These are phyloP conservation scores for Auriscalpium orientale DNA, from an alignment of 768 basidiomycete genomes.

Conservation along the genomic window DNA sequence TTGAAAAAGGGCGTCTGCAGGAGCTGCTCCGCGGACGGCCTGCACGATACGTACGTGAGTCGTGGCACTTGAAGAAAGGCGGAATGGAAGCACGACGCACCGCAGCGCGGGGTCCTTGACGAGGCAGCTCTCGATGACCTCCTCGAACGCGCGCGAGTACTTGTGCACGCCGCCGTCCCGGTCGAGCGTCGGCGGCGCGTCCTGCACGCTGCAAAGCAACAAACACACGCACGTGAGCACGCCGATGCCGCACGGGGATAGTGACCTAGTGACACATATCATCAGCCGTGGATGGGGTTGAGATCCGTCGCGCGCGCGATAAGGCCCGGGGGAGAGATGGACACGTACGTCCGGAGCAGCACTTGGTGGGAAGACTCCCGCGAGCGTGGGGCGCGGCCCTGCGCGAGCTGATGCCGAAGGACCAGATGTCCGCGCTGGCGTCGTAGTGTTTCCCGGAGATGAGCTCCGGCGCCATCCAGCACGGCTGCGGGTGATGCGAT, in stretches of 20 bases:
- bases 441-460: conserved; percentile 83
- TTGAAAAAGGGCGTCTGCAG: conserved; percentile 76
- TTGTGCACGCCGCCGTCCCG: conserved; percentile 62
- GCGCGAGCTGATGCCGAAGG: conserved; percentile 85
- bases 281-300: too few relatives aligned
- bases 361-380: conserved; percentile 68
- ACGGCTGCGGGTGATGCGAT: conserved; percentile 43
- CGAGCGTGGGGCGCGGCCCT: conserved; percentile 82
- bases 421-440: conserved; percentile 89
- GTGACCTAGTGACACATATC: too few relatives aligned
- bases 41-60: conserved; percentile 21
- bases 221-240: neutral
- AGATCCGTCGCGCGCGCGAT: neutral
- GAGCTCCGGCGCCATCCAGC: conserved; percentile 97
- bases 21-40: conserved; percentile 74
- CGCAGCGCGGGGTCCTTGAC: conserved; percentile 77
- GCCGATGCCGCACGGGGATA: too few relatives aligned
- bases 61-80: neutral
- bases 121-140: conserved; percentile 76
- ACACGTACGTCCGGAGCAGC: conserved; percentile 60
- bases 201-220: conserved; percentile 64
- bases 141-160: conserved; percentile 77
- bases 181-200: conserved; percentile 71
- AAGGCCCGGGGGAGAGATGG: too few relatives aligned
- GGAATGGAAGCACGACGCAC: conserved; percentile 25